Evolutionary conservation across 2,329 filamentous ascomycete genomes (phyloP), one percentile per base, ranked within the genome.

Genomic region (Fusarium fujikuroi): DNA sequence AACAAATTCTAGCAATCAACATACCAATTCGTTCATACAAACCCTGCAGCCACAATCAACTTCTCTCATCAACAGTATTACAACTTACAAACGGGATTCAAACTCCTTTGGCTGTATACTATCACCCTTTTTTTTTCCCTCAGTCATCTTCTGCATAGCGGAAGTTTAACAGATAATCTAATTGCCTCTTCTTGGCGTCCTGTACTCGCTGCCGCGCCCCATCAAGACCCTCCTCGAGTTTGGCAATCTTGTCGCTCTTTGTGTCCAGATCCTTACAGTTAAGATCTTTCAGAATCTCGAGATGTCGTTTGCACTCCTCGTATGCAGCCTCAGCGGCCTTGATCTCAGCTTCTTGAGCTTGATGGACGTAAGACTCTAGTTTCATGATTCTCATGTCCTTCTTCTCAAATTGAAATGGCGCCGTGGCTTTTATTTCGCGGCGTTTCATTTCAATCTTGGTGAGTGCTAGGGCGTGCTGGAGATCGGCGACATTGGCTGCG

Each of bases 191-290:
- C 23, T 39, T 39, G 12, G 50, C 23, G 7, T 53, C 50, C 2
- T 28, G 2, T 3, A 37, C 19, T 28, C 25, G 32, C 25, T 28
- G 25, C 25, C 25, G 25, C 25, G 25, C 25, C 25, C 25, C 25
- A 28, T 28, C 1, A 28, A 28, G 25, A 28, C 25, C 25, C 25
- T 28, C 25, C 25, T 28, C 25, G 7, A 28, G 25, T 28, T 28
- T 53, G 2, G 19, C 14, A 12, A 23, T n/a, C 14, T 9, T 8
- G 0, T n/a, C 18, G 0, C 7, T 12, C 7, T 53, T 37, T 0
- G 9, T 14, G 6, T 28, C 7, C 5, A 37, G 3, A 0, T 37
- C 23, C 7, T 37, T 53, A 15, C 34, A 53, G 12, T 53, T 19
- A 39, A 53, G 50, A 12, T 0, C 2, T 12, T 18, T 25, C 1